These are phyloP conservation scores for Pholiota adiposa DNA, from an alignment of 1,284 basidiomycete species.

Conservation along the genomic window DNA sequence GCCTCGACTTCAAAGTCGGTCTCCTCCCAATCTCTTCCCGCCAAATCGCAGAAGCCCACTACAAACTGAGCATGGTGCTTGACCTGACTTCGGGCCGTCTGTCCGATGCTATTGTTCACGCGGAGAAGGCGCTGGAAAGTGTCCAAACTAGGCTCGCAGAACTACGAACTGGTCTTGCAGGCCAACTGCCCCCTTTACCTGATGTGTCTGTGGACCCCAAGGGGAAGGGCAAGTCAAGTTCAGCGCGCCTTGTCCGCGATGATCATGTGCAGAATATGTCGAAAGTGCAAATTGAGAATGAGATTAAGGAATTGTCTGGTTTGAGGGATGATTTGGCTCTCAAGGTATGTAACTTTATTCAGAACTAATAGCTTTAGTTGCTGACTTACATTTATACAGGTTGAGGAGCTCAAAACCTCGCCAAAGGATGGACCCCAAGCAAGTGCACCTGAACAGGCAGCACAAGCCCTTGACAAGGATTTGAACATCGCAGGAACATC, in stretches of 20 bases:
- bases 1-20: constrained; percentile 69
- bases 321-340: constrained; percentile 79
- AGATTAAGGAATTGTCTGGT: constrained; percentile 78
- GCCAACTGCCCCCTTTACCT: constrained; percentile 37
- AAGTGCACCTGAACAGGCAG: constrained; percentile 66
- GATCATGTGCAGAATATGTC: constrained; percentile 65
- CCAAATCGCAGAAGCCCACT: constrained; percentile 88
- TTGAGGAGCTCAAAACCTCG: constrained; percentile 84
- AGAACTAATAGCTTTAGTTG: neutral
- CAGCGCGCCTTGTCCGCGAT: constrained; percentile 46
- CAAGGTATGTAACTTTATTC: constrained; percentile 56
- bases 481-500: constrained; percentile 45
- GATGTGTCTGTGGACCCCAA: constrained; percentile 44
- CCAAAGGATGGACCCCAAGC: constrained; percentile 60
- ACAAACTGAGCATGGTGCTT: constrained; percentile 87
- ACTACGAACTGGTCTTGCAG: constrained; percentile 58
- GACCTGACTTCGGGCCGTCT: constrained; percentile 84
- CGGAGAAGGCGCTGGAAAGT: constrained; percentile 76
- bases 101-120: constrained; percentile 79
- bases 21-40: constrained; percentile 81
- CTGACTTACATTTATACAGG: constrained; percentile 43
- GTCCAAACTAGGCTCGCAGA: constrained; percentile 72
- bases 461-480: constrained; percentile 72
- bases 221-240: constrained; percentile 68
- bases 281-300: constrained; percentile 69